These are phyloP conservation scores for Neopestalotiopsis rosae DNA, from an alignment of 2,329 filamentous ascomycete genomes.

Conservation along the genomic window DNA sequence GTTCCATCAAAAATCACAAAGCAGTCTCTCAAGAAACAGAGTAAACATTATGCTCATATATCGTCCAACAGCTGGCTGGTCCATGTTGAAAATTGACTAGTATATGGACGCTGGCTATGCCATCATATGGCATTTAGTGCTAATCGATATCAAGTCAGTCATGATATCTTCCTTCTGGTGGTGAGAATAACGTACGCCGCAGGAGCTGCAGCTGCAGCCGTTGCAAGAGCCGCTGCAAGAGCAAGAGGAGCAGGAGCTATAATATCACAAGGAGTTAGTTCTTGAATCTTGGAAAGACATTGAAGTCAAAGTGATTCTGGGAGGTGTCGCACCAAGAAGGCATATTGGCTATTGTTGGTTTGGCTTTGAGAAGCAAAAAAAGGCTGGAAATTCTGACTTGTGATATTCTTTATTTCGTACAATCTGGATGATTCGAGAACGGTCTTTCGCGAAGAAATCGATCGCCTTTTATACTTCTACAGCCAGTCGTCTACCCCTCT, in stretches of 20 bases:
- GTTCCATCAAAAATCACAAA: neutral
- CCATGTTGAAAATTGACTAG: neutral
- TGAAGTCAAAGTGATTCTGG: neutral
- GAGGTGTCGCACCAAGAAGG: slow-evolving; percentile 14
- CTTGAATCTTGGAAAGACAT: neutral
- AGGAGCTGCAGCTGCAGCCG: slow-evolving; percentile 17
- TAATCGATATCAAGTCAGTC: neutral
- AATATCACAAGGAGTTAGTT: neutral
- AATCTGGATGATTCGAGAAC: neutral
- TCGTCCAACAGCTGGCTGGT: neutral
- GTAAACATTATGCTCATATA: neutral
- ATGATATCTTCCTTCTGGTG: neutral
- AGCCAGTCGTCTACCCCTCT: neutral
- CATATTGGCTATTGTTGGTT: neutral
- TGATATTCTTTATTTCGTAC: neutral
- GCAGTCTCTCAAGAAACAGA: neutral
- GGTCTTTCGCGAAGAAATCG: neutral
- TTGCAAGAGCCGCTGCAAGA: slow-evolving; percentile 17
- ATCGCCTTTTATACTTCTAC: neutral
- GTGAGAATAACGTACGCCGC: slow-evolving; percentile 12
- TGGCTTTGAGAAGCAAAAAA: neutral
- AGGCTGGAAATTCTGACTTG: neutral
- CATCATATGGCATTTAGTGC: neutral
- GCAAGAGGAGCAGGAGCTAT: slow-evolving; percentile 16
- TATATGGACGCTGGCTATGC: neutral